A percentile compares a stretch with the other conserved stretches of the same genome.
Evolutionary conservation across 2,329 filamentous ascomycete genomes (phyloP).

Genomic region (Rhinocladiella mackenziei): DNA sequence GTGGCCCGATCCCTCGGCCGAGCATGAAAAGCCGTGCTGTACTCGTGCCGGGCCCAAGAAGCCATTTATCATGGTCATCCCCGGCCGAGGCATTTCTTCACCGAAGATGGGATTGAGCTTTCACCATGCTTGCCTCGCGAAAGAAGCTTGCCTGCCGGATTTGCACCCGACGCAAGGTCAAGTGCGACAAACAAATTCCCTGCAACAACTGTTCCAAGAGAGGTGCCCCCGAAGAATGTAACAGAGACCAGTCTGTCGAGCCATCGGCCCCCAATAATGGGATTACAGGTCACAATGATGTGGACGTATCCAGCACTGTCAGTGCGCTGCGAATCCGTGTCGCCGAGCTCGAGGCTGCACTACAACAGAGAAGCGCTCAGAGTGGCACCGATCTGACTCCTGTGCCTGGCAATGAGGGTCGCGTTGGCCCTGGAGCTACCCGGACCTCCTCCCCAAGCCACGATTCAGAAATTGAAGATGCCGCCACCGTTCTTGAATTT

Average conservation of each 20-base stretch:
- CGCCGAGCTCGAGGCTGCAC: constrained; percentile 30
- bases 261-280: constrained; percentile 16
- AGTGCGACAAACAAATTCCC: constrained; percentile 42
- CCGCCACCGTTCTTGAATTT: constrained; percentile 48
- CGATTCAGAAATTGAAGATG: constrained; percentile 38
- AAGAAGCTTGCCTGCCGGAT: constrained; percentile 32
- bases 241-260: constrained; percentile 14
- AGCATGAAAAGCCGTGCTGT: no score
- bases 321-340: constrained; percentile 31
- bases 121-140: constrained; percentile 21
- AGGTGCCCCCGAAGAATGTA: constrained; percentile 23
- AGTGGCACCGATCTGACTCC: no score
- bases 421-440: no score
- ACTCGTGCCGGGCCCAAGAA: no score
- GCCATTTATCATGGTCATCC: constrained; percentile 1
- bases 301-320: constrained; percentile 11
- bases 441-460: constrained; percentile 18
- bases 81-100: neutral
- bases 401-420: no score
- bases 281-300: neutral
- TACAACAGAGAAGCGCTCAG: constrained; percentile 24
- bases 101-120: constrained; percentile 14
- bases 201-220: constrained; percentile 40
- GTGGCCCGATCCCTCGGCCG: no score
- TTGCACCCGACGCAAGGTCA: constrained; percentile 33